Conservation (phyloP, 2,329 filamentous ascomycete genomes). For the Fusarium sp. region DNA sequence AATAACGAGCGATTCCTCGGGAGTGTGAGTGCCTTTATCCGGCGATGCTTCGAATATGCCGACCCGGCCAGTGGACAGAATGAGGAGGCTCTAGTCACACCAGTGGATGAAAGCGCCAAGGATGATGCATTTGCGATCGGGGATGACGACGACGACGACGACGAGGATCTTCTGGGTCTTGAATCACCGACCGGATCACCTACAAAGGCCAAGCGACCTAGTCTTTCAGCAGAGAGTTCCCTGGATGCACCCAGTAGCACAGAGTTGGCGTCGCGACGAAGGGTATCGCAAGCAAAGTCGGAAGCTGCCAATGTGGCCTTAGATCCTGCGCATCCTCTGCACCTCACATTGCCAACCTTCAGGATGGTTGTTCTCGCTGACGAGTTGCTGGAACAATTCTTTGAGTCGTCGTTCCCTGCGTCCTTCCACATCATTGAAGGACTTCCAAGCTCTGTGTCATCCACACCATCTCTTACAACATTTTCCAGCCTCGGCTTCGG, state of each 20-base stretch:
- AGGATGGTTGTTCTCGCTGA: conserved; percentile 98
- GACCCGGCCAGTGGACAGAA: conserved; percentile 79
- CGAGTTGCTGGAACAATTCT: conserved; percentile 95
- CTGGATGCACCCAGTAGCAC: conserved; percentile 23
- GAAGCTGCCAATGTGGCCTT: conserved; percentile 89
- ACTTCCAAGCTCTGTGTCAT: conserved; percentile 50
- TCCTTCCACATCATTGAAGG: conserved; percentile 90
- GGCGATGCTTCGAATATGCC: conserved; percentile 97
- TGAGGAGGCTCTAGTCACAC: conserved; percentile 44
- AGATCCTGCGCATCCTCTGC: conserved; percentile 90
- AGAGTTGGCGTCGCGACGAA: conserved; percentile 45
- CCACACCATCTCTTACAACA: conserved; percentile 79
- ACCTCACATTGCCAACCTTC: conserved; percentile 97
- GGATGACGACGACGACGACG: conserved; percentile 78
- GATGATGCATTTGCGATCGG: conserved; percentile 78
- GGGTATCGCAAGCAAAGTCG: conserved; percentile 73
- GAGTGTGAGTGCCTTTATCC: conserved; percentile 95
- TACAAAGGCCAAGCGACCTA: conserved; percentile 58
- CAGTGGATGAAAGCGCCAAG: conserved; percentile 42
- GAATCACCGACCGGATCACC: conserved; percentile 60
- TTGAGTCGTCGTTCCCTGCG: conserved; percentile 93
- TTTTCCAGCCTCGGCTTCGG: conserved; percentile 79
- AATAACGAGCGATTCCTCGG: conserved; percentile 90
- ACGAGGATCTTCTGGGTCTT: conserved; percentile 71
- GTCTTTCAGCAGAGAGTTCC: conserved; percentile 53